Evolutionary conservation across 345 rosid species (phyloP).

Genomic region (Hibiscus trionum): DNA sequence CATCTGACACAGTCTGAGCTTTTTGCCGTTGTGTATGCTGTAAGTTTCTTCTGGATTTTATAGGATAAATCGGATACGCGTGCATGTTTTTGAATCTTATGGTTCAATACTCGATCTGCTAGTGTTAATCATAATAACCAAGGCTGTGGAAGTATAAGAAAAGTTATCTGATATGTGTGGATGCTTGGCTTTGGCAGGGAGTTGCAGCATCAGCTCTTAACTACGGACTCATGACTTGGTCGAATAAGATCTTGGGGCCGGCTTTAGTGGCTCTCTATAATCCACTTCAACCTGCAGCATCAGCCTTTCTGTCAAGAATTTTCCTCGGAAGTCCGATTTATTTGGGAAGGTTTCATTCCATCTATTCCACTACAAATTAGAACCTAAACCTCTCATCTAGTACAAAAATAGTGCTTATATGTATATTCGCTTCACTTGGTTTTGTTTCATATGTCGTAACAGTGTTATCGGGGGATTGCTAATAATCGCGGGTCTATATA

Average conservation of each 20-base stretch:
- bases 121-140: background rate
- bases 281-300: conserved; percentile 93
- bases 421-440: background rate
- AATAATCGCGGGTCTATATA: conserved; percentile 71
- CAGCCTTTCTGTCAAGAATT: conserved; percentile 73
- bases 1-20: conserved; percentile 67
- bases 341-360: conserved; percentile 71
- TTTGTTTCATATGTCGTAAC: conserved; percentile 16
- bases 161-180: background rate
- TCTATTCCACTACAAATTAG: background rate
- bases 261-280: conserved; percentile 90
- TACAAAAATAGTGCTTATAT: background rate
- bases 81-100: background rate
- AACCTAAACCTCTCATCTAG: background rate
- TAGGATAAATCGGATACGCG: background rate
- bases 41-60: conserved; percentile 36
- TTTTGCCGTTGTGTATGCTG: conserved; percentile 82
- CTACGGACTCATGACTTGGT: conserved; percentile 94
- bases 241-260: conserved; percentile 92
- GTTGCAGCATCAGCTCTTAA: conserved; percentile 80
- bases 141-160: background rate
- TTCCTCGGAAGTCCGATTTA: conserved; percentile 92
- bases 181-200: conserved; percentile 44
- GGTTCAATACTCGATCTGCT: background rate
- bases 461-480: conserved; percentile 77